phyloP scores from a whole-genome alignment of 31 red algal genomes.

The Endocladia muricata region DNA sequence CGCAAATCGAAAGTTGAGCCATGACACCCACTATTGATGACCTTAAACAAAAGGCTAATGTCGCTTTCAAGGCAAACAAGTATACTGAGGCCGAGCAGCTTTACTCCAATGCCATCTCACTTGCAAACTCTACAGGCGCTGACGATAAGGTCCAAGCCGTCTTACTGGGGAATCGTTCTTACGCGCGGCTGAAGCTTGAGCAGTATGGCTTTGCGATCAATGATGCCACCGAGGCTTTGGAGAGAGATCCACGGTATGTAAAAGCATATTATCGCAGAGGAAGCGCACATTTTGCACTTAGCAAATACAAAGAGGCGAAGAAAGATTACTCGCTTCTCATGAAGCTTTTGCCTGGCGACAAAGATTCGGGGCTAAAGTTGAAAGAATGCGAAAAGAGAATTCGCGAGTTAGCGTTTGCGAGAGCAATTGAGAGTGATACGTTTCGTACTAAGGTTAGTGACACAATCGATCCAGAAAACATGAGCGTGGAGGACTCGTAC shows the following conservation, averaged over 20 bases:
- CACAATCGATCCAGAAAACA: slow-evolving; percentile 63
- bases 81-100: slow-evolving; percentile 53
- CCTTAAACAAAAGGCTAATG: slow-evolving; percentile 66
- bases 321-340: slow-evolving; percentile 65
- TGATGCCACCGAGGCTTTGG: slow-evolving; percentile 74
- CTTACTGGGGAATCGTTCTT: slow-evolving; percentile 61
- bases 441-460: slow-evolving; percentile 31
- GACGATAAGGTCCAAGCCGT: slow-evolving; percentile 50
- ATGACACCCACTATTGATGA: slow-evolving; percentile 35
- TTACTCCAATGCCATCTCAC: slow-evolving; percentile 54
- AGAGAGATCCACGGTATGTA: slow-evolving; percentile 53
- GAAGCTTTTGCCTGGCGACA: slow-evolving; percentile 63
- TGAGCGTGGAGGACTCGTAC: slow-evolving; percentile 83
- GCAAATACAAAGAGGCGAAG: slow-evolving; percentile 73
- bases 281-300: slow-evolving; percentile 73
- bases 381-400: slow-evolving; percentile 83
- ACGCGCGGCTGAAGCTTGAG: slow-evolving; percentile 71
- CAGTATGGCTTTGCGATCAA: slow-evolving; percentile 82
- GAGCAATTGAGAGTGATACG: slow-evolving; percentile 54
- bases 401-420: slow-evolving; percentile 79
- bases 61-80: slow-evolving; percentile 52
- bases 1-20: background rate
- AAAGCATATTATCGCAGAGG: slow-evolving; percentile 91
- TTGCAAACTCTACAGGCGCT: background rate
- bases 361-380: slow-evolving; percentile 72